Evolutionary conservation across 1,284 basidiomycete genomes (phyloP).

Genomic region (Inonotus hispidus): DNA sequence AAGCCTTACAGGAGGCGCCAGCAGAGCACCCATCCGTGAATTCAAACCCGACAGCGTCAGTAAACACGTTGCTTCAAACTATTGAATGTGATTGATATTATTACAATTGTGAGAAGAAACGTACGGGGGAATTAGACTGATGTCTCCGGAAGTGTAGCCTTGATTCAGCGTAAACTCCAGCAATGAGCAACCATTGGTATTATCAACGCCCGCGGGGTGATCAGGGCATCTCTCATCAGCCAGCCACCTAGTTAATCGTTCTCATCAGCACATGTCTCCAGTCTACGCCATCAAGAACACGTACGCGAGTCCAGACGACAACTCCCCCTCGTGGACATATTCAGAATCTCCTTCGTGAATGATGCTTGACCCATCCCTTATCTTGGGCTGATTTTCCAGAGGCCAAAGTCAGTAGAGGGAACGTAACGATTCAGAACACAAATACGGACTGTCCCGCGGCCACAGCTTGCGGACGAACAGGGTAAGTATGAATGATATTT

Average conservation of each 20-base stretch:
- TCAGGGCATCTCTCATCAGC: slow-evolving; percentile 12
- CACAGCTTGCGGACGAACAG: slow-evolving; percentile 21
- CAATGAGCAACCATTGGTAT: slow-evolving; percentile 40
- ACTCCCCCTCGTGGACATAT: slow-evolving; percentile 30
- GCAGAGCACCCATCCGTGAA: slow-evolving; percentile 20
- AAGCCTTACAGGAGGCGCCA: slow-evolving; percentile 9
- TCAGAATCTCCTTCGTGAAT: slow-evolving; percentile 27
- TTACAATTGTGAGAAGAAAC: slow-evolving; percentile 12
- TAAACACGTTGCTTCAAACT: slow-evolving; percentile 31
- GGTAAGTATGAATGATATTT: neutral
- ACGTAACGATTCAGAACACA: neutral
- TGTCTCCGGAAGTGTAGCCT: slow-evolving; percentile 28
- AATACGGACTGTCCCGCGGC: slow-evolving; percentile 24
- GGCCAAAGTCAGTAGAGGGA: neutral
- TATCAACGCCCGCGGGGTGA: too few relatives aligned
- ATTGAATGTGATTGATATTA: neutral
- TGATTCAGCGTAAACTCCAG: slow-evolving; percentile 39
- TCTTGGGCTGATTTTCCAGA: slow-evolving; percentile 23
- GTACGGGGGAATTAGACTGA: slow-evolving; percentile 41
- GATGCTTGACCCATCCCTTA: slow-evolving; percentile 25
- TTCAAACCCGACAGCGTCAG: slow-evolving; percentile 37
- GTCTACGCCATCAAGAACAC: slow-evolving; percentile 5
- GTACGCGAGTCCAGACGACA: slow-evolving; percentile 35
- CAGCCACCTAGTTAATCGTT: too few relatives aligned
- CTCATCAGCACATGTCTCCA: neutral